A percentile compares a stretch with the other conserved stretches of the same genome.
Conservation (phyloP, 352 stramenopile species). For the Globisporangium abappressorium region DNA sequence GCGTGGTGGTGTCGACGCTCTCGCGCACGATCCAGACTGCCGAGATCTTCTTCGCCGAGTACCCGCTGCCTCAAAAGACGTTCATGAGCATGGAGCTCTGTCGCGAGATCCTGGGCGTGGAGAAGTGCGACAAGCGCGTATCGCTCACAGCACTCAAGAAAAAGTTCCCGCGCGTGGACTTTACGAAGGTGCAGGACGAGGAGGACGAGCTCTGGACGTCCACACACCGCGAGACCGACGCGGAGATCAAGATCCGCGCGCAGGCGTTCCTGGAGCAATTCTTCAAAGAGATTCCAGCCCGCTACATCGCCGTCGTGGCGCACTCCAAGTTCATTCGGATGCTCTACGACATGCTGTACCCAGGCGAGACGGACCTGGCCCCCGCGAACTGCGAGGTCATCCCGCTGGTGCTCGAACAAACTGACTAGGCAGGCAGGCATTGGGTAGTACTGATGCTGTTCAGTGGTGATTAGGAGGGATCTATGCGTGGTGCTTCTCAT, state of each 20-base stretch:
- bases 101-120: conserved; percentile 56
- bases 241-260: conserved; percentile 49
- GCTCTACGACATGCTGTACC: conserved; percentile 43
- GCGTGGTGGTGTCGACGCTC: conserved; percentile 67
- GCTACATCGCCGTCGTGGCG: conserved; percentile 52
- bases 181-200: conserved; percentile 42
- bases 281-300: conserved; percentile 49
- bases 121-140: conserved; percentile 69
- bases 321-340: conserved; percentile 72
- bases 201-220: conserved; percentile 54
- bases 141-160: conserved; percentile 35
- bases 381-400: conserved; percentile 50
- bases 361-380: conserved; percentile 28
- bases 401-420: conserved; percentile 35
- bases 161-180: conserved; percentile 66
- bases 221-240: conserved; percentile 57
- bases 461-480: too few species aligned
- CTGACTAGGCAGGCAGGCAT: too few species aligned
- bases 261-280: conserved; percentile 33
- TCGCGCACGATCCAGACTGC: conserved; percentile 69
- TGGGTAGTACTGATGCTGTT: too few species aligned
- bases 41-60: conserved; percentile 50
- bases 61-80: conserved; percentile 21
- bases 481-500: too few species aligned
- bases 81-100: conserved; percentile 66